A percentile compares a stretch with the other conserved stretches of the same genome.
These are phyloP conservation scores for Mortierella sp. DNA, from an alignment of 371 early-diverging fungal genomes.

Conservation along the genomic window DNA sequence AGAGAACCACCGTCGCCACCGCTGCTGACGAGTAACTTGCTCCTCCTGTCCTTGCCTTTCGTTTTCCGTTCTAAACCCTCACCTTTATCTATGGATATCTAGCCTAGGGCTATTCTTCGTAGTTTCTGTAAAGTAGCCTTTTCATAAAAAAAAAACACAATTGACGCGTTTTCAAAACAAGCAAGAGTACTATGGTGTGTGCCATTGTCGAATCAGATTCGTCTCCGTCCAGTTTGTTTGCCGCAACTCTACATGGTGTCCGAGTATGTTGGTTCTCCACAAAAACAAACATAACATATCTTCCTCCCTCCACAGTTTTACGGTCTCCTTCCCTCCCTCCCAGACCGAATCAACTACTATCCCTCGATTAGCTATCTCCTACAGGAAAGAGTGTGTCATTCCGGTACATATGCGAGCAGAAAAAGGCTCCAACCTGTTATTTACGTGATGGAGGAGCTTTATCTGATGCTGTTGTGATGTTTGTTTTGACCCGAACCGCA, in stretches of 20 bases:
- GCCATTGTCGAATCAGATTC: background rate
- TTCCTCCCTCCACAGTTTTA: background rate
- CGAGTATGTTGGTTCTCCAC: background rate
- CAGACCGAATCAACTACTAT: too few relatives aligned
- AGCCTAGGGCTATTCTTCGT: background rate
- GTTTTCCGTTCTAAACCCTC: too few relatives aligned
- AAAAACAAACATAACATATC: background rate
- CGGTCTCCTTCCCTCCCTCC: too few relatives aligned
- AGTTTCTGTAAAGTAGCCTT: background rate
- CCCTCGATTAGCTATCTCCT: too few relatives aligned
- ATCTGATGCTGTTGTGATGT: background rate
- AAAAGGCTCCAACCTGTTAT: too few relatives aligned
- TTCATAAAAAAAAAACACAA: background rate
- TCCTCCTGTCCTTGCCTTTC: background rate
- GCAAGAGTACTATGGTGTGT: background rate
- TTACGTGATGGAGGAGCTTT: background rate
- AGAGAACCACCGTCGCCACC: slow-evolving; percentile 13
- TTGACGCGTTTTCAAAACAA: background rate
- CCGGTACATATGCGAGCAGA: too few relatives aligned
- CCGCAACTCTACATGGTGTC: background rate
- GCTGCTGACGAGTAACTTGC: slow-evolving; percentile 7
- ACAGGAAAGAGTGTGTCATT: too few relatives aligned
- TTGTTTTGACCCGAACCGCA: background rate
- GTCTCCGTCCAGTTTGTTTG: background rate
- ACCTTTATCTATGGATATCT: background rate